phyloP scores from a whole-genome alignment of 768 basidiomycete species.

The Russula brevipes region DNA sequence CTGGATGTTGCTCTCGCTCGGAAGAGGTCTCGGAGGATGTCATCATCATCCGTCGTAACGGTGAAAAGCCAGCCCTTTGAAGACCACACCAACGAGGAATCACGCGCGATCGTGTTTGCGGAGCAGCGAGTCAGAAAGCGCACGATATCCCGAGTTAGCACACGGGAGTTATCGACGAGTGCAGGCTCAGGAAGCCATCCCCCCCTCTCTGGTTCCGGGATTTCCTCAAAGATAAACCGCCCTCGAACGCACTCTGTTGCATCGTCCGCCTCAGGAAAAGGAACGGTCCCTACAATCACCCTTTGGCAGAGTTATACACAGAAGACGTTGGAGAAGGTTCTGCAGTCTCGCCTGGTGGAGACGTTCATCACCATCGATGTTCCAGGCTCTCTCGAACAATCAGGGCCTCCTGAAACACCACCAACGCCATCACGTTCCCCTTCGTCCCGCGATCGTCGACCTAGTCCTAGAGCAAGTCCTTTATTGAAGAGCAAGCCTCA shows the following conservation, averaged over 20 bases:
- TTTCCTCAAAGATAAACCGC: constrained; percentile 1
- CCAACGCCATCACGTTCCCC: neutral
- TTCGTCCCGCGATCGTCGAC: constrained; percentile 1
- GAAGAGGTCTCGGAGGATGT: constrained; percentile 57
- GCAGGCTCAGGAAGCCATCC: constrained; percentile 14
- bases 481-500: constrained; percentile 9
- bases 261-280: constrained; percentile 16
- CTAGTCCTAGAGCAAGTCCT: constrained; percentile 12
- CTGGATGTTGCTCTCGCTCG: constrained; percentile 56
- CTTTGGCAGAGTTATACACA: constrained; percentile 61
- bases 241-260: constrained; percentile 16
- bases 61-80: constrained; percentile 45
- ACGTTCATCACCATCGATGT: constrained; percentile 63
- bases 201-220: constrained; percentile 13
- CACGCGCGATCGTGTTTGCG: constrained; percentile 29
- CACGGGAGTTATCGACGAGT: constrained; percentile 30
- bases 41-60: constrained; percentile 51
- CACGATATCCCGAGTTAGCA: constrained; percentile 28
- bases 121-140: constrained; percentile 40
- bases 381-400: constrained; percentile 1
- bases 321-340: constrained; percentile 59
- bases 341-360: constrained; percentile 69
- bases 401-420: neutral
- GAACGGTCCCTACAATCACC: constrained; percentile 29
- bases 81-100: constrained; percentile 33